phyloP scores from a whole-genome alignment of 2,329 filamentous ascomycete species.

The Graphilbum ipis-grandicollis region DNA sequence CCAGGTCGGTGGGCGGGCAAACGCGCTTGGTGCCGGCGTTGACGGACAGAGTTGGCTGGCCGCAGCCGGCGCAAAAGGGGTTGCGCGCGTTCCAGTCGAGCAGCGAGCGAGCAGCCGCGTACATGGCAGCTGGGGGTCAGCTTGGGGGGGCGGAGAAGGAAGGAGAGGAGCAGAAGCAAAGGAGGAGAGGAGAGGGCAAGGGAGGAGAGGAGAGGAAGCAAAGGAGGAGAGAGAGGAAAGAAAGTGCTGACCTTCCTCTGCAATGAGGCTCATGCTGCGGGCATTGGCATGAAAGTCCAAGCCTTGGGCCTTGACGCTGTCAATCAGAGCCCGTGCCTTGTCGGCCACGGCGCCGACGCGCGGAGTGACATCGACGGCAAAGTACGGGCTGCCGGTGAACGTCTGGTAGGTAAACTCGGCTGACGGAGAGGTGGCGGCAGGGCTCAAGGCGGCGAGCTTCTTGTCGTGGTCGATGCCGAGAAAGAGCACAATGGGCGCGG shows the following conservation, averaged over 20 bases:
- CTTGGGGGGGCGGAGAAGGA: not conserved
- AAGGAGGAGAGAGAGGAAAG: not conserved
- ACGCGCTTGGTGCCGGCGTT: slow-evolving; percentile 68
- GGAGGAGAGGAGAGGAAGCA: not conserved
- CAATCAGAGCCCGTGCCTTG: slow-evolving; percentile 35
- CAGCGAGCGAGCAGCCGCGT: slow-evolving; percentile 72
- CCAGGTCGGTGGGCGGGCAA: slow-evolving; percentile 55
- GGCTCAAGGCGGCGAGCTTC: slow-evolving; percentile 11
- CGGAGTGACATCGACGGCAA: slow-evolving; percentile 77
- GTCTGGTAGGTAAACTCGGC: slow-evolving; percentile 42
- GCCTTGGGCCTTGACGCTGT: slow-evolving; percentile 39
- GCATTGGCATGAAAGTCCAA: slow-evolving; percentile 46
- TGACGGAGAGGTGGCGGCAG: slow-evolving; percentile 12
- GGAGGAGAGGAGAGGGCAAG: no score
- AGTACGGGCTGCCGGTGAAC: slow-evolving; percentile 69
- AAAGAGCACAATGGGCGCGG: slow-evolving; percentile 60
- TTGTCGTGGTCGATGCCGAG: slow-evolving; percentile 59
- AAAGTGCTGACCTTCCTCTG: slow-evolving; percentile 24
- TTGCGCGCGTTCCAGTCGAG: slow-evolving; percentile 92
- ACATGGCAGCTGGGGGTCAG: slow-evolving; percentile 54
- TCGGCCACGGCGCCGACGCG: slow-evolving; percentile 34
- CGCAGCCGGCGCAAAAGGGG: slow-evolving; percentile 81
- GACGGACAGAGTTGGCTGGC: slow-evolving; percentile 60
- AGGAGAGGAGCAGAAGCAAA: not conserved
- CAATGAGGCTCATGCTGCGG: slow-evolving; percentile 23